Evolutionary conservation across 768 basidiomycete species (phyloP).

Genomic region (Suillus subaureus): DNA sequence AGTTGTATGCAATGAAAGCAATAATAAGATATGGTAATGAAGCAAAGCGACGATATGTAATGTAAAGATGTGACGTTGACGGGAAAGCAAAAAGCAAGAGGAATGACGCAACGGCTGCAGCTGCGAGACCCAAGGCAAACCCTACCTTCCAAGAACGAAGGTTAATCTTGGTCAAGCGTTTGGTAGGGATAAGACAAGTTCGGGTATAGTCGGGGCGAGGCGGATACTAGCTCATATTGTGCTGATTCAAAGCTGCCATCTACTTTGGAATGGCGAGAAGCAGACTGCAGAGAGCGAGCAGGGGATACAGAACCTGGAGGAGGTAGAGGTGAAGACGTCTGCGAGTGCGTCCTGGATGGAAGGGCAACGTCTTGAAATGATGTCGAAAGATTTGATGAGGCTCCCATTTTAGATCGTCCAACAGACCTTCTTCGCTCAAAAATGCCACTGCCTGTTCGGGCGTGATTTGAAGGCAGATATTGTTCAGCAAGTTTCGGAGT

Average conservation of each 20-base stretch:
- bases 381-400: slow-evolving; percentile 25
- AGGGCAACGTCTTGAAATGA: slow-evolving; percentile 34
- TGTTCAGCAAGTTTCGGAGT: slow-evolving; percentile 64
- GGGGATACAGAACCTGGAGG: slow-evolving; percentile 29
- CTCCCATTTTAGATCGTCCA: slow-evolving; percentile 22
- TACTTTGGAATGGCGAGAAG: slow-evolving; percentile 23
- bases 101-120: neutral
- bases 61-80: neutral
- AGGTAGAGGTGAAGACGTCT: slow-evolving; percentile 19
- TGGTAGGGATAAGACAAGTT: slow-evolving; percentile 62
- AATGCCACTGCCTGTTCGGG: slow-evolving; percentile 33
- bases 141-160: neutral
- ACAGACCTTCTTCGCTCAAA: slow-evolving; percentile 30
- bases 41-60: neutral
- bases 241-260: slow-evolving; percentile 62
- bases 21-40: slow-evolving; percentile 5
- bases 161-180: slow-evolving; percentile 46
- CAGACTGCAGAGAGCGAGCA: slow-evolving; percentile 27
- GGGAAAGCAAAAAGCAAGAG: neutral
- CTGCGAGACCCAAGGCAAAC: neutral
- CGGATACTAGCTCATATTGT: slow-evolving; percentile 64
- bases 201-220: slow-evolving; percentile 45
- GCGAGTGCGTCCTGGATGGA: slow-evolving; percentile 8
- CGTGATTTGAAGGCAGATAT: slow-evolving; percentile 38
- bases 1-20: slow-evolving; percentile 1